These are phyloP conservation scores for Hysterangium stoloniferum DNA, from an alignment of 768 basidiomycete genomes.

Conservation along the genomic window DNA sequence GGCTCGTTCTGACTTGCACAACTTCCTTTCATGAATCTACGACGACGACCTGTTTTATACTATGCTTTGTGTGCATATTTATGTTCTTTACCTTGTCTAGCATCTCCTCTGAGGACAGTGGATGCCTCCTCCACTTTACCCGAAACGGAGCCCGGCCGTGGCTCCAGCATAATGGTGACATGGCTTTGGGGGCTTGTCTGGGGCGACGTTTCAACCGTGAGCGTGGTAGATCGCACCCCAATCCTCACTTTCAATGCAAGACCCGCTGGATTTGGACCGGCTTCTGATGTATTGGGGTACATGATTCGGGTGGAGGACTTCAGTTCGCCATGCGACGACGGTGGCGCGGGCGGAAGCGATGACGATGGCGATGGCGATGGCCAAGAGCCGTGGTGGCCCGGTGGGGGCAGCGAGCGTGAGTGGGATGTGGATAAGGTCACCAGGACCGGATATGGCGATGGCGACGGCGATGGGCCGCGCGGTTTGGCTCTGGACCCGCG, in stretches of 20 bases:
- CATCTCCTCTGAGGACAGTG: not conserved
- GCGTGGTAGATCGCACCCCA: constrained; percentile 69
- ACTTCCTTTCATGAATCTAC: constrained; percentile 1
- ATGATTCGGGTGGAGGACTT: constrained; percentile 37
- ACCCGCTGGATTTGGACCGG: constrained; percentile 68
- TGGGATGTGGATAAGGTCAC: not conserved
- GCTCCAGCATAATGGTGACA: constrained; percentile 4
- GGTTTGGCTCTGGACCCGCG: constrained; percentile 28
- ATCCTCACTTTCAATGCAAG: constrained; percentile 64
- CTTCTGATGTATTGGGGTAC: constrained; percentile 63
- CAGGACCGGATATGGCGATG: not conserved
- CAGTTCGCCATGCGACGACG: constrained; percentile 5
- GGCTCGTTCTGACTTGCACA: too few relatives aligned
- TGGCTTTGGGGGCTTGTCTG: constrained; percentile 25
- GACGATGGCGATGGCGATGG: not conserved
- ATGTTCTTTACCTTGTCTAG: too few relatives aligned
- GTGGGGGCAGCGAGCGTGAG: not conserved
- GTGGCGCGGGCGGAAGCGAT: constrained; percentile 1
- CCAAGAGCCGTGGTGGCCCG: not conserved
- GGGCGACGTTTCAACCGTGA: constrained; percentile 43
- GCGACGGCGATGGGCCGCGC: not conserved
- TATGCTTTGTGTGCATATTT: not conserved
- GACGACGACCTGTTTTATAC: not conserved
- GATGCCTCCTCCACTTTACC: not conserved
- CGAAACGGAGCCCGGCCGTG: not conserved